Percentiles rank a stretch among this genome's conserved stretches.
Evolutionary conservation across 768 basidiomycete species (phyloP).

Genomic region (Boletus vinaceobasis): DNA sequence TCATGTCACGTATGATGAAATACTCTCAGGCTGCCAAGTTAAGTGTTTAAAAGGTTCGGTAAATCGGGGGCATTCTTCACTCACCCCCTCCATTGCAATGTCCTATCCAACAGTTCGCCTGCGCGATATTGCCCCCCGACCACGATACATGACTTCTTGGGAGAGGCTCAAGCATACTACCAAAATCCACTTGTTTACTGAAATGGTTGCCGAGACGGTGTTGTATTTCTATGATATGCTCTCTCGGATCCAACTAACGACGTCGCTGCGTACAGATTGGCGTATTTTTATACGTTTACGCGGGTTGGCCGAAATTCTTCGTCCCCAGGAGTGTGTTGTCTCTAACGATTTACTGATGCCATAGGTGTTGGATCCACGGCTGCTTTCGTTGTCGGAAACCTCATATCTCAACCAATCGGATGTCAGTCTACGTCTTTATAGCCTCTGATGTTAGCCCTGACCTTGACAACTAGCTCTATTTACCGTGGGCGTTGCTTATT

Average conservation of each 20-base stretch:
- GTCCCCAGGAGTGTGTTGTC: neutral
- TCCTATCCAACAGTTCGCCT: constrained; percentile 33
- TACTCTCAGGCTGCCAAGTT: neutral
- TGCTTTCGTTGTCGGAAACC: constrained; percentile 45
- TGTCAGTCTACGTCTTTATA: constrained; percentile 38
- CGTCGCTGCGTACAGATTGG: constrained; percentile 41
- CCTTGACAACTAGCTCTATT: constrained; percentile 40
- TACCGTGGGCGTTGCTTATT: constrained; percentile 58
- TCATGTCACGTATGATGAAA: neutral
- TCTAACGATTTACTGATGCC: neutral
- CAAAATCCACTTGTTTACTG: constrained; percentile 50
- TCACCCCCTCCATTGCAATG: constrained; percentile 13
- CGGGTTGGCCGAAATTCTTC: constrained; percentile 33
- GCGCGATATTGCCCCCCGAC: constrained; percentile 40
- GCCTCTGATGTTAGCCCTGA: neutral
- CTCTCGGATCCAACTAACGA: neutral
- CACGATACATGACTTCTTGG: constrained; percentile 44
- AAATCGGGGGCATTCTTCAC: neutral
- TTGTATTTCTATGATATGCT: constrained; percentile 1
- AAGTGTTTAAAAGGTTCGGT: constrained; percentile 7
- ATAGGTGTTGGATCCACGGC: constrained; percentile 56
- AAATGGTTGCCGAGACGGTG: constrained; percentile 63
- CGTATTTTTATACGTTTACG: constrained; percentile 58
- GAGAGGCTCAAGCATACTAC: constrained; percentile 44
- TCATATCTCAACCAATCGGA: constrained; percentile 42